phyloP scores from a whole-genome alignment of 345 rosid genomes.

The Pelargonium nanum region DNA sequence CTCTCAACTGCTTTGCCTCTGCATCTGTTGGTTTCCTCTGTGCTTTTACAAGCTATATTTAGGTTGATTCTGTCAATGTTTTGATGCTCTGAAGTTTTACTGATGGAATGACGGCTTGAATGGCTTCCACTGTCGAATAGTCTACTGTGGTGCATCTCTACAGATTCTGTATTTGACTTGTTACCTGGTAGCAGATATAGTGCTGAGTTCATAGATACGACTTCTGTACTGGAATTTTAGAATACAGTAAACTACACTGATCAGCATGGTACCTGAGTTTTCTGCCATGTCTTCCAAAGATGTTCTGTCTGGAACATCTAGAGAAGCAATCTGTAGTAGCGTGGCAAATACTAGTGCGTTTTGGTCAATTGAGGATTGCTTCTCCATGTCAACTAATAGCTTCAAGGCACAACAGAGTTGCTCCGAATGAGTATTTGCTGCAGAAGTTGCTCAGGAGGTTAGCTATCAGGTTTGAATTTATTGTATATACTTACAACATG shows the following conservation, averaged over 20 bases:
- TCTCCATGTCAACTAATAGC: constrained; percentile 18
- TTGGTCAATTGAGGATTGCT: constrained; percentile 18
- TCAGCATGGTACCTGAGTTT: constrained; percentile 21
- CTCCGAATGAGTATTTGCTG: constrained; percentile 16
- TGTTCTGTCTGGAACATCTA: constrained; percentile 3
- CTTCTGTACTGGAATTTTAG: background rate
- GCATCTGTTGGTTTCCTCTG: constrained; percentile 3
- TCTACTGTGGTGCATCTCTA: background rate
- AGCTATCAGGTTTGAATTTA: background rate
- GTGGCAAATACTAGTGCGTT: constrained; percentile 18
- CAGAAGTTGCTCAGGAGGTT: constrained; percentile 9
- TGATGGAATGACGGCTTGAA: background rate
- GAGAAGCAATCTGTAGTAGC: constrained; percentile 23
- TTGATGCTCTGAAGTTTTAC: background rate
- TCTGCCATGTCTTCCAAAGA: constrained; percentile 5
- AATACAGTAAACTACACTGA: background rate
- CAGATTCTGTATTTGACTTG: constrained; percentile 6
- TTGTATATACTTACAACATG: background rate
- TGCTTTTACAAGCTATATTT: constrained; percentile 4
- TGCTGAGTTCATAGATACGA: background rate
- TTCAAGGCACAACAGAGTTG: constrained; percentile 24
- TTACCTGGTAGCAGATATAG: constrained; percentile 11
- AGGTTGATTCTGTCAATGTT: background rate
- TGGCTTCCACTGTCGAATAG: constrained; percentile 2
- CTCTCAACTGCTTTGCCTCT: constrained; percentile 10